phyloP scores from a whole-genome alignment of 2,329 filamentous ascomycete genomes.

The Thelonectria blattea region DNA sequence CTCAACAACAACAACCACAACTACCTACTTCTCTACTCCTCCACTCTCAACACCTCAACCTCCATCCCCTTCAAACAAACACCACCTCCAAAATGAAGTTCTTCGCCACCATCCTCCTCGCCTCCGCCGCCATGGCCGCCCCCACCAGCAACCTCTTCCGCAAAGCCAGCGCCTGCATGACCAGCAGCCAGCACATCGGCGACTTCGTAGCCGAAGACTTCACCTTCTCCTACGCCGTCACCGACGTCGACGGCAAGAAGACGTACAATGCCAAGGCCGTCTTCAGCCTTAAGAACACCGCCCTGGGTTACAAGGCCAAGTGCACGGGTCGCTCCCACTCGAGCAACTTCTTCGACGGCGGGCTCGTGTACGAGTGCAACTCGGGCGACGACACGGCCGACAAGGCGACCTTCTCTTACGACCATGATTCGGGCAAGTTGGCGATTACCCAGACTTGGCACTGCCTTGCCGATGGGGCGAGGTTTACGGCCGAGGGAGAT shows the following conservation, averaged over 20 bases:
- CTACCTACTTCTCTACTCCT: slow-evolving; percentile 25
- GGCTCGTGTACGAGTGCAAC: slow-evolving; percentile 51
- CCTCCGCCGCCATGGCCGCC: slow-evolving; percentile 37
- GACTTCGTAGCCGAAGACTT: slow-evolving; percentile 53
- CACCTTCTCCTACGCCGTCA: slow-evolving; percentile 55
- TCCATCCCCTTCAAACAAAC: slow-evolving; percentile 1
- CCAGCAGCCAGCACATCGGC: slow-evolving; percentile 30
- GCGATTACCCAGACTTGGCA: slow-evolving; percentile 56
- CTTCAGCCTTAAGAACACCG: slow-evolving; percentile 57
- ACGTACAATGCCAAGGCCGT: slow-evolving; percentile 52
- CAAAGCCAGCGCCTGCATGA: slow-evolving; percentile 32
- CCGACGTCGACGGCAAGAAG: slow-evolving; percentile 43
- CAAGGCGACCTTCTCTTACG: slow-evolving; percentile 52
- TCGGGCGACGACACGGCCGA: slow-evolving; percentile 33
- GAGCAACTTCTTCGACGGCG: slow-evolving; percentile 57
- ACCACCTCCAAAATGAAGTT: slow-evolving; percentile 34
- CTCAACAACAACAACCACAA: slow-evolving; percentile 17
- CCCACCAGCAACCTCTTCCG: slow-evolving; percentile 28
- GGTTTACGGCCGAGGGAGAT: slow-evolving; percentile 40
- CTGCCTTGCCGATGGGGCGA: slow-evolving; percentile 50
- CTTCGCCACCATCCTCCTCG: slow-evolving; percentile 37
- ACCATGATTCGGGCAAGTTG: slow-evolving; percentile 45
- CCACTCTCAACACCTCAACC: neutral
- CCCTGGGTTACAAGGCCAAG: slow-evolving; percentile 44
- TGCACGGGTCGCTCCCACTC: slow-evolving; percentile 52